Evolutionary conservation across 768 basidiomycete species (phyloP), one percentile per base, ranked within the genome.

Genomic region (Mycena chlorophos): DNA sequence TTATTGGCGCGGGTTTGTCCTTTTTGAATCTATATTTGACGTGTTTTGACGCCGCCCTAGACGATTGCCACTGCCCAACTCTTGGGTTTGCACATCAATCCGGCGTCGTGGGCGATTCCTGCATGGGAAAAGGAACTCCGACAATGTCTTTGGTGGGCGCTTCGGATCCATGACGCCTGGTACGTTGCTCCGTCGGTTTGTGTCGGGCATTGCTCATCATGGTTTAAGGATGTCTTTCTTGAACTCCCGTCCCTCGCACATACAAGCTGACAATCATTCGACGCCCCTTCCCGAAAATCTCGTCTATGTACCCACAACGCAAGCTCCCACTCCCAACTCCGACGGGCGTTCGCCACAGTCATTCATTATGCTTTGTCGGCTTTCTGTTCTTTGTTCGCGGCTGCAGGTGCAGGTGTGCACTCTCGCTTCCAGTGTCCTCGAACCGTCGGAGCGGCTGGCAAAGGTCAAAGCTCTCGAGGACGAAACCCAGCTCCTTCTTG

Each of bases 201-300:
- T 47, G 29, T 51, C n/a, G n/a, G n/a, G n/a, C n/a, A 51, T 22
- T 17, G 20, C 17, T 6, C 25, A n/a, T n/a, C n/a, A n/a, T n/a
- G n/a, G n/a, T n/a, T n/a, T n/a, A 48, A 62, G 63, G 61, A 59
- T 59, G 31, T 65, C 61, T 17, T 65, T 65, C 49, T 28, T 65
- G 40, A 65, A 65, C 46, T 63, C 63, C 12, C 58, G 63, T 30
- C 63, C 63, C 8, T 65, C 63, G 2, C 63, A 65, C 52, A 63
- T 65, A 25, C 63, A 65, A 45, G 42, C 30, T 22, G 54, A 62
- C n/a, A 65, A 65, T 39, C 58, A 65, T 28, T 51, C 52, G 4
- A 55, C 38, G 16, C 51, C 53, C n/a, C 8, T 65, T 6, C 63
- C 63, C 22, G 57, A 58, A 20, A 34, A 13, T n/a, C 45, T 54